These are phyloP conservation scores for Nephelium lappaceum DNA, from an alignment of 345 rosid species.

Conservation along the genomic window DNA sequence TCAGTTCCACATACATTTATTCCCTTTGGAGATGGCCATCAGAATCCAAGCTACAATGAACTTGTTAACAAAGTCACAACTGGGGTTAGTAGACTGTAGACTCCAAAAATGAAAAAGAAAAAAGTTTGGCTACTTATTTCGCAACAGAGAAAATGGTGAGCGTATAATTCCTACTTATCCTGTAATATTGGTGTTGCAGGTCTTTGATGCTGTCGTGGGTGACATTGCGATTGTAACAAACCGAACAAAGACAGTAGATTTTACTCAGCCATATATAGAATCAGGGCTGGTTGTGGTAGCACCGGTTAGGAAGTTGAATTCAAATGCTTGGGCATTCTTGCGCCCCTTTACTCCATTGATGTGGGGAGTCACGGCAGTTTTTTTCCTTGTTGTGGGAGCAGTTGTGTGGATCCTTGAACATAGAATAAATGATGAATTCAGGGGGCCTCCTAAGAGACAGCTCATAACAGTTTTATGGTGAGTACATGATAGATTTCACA, in stretches of 20 bases:
- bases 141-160: slow-evolving; percentile 3
- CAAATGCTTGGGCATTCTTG: slow-evolving; percentile 77
- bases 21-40: slow-evolving; percentile 76
- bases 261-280: slow-evolving; percentile 86
- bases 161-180: slow-evolving; percentile 9
- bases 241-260: slow-evolving; percentile 75
- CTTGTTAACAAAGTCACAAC: slow-evolving; percentile 58
- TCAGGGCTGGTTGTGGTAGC: slow-evolving; percentile 94
- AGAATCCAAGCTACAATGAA: slow-evolving; percentile 71
- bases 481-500: slow-evolving; percentile 29
- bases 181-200: slow-evolving; percentile 45
- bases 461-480: slow-evolving; percentile 70
- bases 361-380: slow-evolving; percentile 81
- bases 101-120: neutral
- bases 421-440: slow-evolving; percentile 80
- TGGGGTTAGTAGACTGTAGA: slow-evolving; percentile 59
- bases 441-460: slow-evolving; percentile 84
- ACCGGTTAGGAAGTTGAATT: slow-evolving; percentile 64
- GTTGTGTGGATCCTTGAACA: slow-evolving; percentile 95
- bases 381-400: slow-evolving; percentile 74
- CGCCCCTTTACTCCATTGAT: slow-evolving; percentile 75
- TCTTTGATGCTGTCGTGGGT: slow-evolving; percentile 80
- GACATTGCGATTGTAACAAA: slow-evolving; percentile 76
- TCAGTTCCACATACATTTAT: slow-evolving; percentile 75
- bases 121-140: neutral